Percentiles rank a stretch among this genome's conserved stretches.
phyloP scores from a whole-genome alignment of 768 basidiomycete species.

The Strobilomyces dryophilus region DNA sequence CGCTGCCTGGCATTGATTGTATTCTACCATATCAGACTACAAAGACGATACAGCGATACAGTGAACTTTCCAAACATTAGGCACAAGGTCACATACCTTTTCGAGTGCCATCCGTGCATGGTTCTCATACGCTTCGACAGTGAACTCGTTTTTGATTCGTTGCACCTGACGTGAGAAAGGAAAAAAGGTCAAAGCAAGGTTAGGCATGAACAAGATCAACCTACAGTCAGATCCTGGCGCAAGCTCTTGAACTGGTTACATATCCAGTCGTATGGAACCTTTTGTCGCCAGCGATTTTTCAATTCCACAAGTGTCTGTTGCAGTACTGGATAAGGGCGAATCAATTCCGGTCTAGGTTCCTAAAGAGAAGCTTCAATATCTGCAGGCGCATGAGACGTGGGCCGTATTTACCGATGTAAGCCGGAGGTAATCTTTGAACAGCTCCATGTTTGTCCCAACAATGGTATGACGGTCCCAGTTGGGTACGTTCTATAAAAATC shows the following conservation, averaged over 20 bases:
- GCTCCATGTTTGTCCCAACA: conserved; percentile 81
- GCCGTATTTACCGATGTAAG: conserved; percentile 69
- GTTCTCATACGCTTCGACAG: conserved; percentile 95
- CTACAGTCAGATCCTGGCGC: conserved; percentile 94
- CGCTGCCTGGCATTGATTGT: conserved; percentile 95
- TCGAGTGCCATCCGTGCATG: conserved; percentile 97
- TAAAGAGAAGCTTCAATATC: conserved; percentile 29
- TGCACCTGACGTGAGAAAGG: conserved; percentile 64
- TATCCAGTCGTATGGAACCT: conserved; percentile 77
- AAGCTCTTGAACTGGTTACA: conserved; percentile 98
- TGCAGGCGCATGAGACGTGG: neutral
- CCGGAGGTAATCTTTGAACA: conserved; percentile 96
- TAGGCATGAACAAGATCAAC: conserved; percentile 27
- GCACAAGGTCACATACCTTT: conserved; percentile 50
- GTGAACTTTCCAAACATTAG: neutral
- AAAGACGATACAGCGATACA: conserved; percentile 17
- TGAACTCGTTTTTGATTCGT: conserved; percentile 97
- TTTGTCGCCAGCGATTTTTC: conserved; percentile 84
- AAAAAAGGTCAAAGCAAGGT: conserved; percentile 5
- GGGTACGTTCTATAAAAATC: conserved; percentile 73
- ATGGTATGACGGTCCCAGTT: conserved; percentile 97
- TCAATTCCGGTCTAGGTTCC: conserved; percentile 94
- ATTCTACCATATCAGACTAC: conserved; percentile 97
- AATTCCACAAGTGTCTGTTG: conserved; percentile 82
- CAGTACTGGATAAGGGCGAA: conserved; percentile 83